Base-by-base conservation (phyloP, 495 filamentous ascomycete species). In the Penicillium nucicola region DNA sequence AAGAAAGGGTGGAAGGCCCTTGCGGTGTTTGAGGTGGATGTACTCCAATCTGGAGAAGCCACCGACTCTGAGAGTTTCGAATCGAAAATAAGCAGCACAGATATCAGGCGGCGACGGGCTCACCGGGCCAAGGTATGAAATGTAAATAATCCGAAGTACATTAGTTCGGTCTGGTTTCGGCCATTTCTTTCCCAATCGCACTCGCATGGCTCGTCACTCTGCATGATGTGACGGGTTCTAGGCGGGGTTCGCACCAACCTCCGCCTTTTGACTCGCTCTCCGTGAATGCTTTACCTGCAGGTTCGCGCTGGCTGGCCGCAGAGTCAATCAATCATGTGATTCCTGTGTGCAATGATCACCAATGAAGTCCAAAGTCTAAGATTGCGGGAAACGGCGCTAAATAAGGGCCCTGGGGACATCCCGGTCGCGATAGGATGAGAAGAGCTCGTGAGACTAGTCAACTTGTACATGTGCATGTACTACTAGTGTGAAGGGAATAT, bases 11-110 rank as follows among this genome's bases (percentile, higher is more conserved):
- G 90, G 90, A 60, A 74, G 30, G 61, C 67, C 31, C 71, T 97
- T 43, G 84, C 89, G 23, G 81, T 93, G 7, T 95, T 91, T 63
- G 90, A 93, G 65, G 87, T 97, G n/a, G 90, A 93, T 56, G 91
- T 97, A 30, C 79, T 97, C 15, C 84, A 91, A 65, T 77, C 84
- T 9, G 76, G 78, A 10, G 86, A 86, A 34, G 65, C 76, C 25
- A 62, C 77, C 7, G 79, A 80, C 9, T 48, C 53, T 12, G 78
- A 82, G 30, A 66, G 65, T 41, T 96, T 92, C 62, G 80, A 84
- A 4, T 77, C 78, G 23, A 98, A 96, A 69, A 87, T 98, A 59
- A 96, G 92, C 75, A 97, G 93, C 67, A 90, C 88, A 1, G 85
- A 82, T 54, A 82, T 86, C 45, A 71, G 84, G 61, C 80, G 77